Percentiles rank a stretch among this genome's conserved stretches.
These are phyloP conservation scores for Miscanthus lutarioriparius DNA, from an alignment of 176 grass and related monocot species.

Conservation along the genomic window DNA sequence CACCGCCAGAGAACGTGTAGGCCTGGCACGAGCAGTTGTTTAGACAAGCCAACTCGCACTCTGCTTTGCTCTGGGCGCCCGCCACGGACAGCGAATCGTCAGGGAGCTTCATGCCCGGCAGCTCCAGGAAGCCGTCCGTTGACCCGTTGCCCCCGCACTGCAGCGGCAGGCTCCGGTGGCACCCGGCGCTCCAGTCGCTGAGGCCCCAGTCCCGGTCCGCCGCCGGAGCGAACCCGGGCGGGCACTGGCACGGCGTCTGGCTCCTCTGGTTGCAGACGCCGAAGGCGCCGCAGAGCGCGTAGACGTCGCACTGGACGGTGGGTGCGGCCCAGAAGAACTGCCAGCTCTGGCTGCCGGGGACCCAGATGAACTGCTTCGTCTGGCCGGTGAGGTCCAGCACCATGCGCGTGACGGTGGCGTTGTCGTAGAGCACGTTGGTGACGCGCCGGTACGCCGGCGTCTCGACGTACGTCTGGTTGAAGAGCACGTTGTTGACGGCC, in stretches of 20 bases:
- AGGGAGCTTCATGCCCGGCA: not conserved
- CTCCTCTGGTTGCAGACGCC: slow-evolving; percentile 29
- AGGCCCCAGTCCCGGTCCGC: slow-evolving; percentile 18
- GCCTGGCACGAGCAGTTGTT: slow-evolving; percentile 40
- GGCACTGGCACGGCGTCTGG: slow-evolving; percentile 35
- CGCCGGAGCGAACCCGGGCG: slow-evolving; percentile 31
- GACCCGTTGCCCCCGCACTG: not conserved
- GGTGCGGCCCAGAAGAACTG: slow-evolving; percentile 31
- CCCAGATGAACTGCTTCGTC: slow-evolving; percentile 42
- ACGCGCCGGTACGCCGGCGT: slow-evolving; percentile 33
- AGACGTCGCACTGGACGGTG: slow-evolving; percentile 38
- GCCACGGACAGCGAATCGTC: not conserved
- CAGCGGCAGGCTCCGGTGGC: not conserved
- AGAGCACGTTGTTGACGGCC: slow-evolving; percentile 39
- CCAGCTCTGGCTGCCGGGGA: slow-evolving; percentile 10
- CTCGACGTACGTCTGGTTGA: slow-evolving; percentile 45
- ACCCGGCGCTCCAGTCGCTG: slow-evolving; percentile 30
- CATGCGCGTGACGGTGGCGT: slow-evolving; percentile 36
- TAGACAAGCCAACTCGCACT: slow-evolving; percentile 15
- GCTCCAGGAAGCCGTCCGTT: slow-evolving; percentile 14
- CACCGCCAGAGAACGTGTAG: slow-evolving; percentile 22
- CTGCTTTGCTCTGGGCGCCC: not conserved
- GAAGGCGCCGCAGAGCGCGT: slow-evolving; percentile 34
- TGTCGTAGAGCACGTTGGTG: slow-evolving; percentile 42
- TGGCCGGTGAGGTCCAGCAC: slow-evolving; percentile 46